Evolutionary conservation across 2,329 filamentous ascomycete species (phyloP).

Genomic region (Pseudopyrenochaeta lycopersici): DNA sequence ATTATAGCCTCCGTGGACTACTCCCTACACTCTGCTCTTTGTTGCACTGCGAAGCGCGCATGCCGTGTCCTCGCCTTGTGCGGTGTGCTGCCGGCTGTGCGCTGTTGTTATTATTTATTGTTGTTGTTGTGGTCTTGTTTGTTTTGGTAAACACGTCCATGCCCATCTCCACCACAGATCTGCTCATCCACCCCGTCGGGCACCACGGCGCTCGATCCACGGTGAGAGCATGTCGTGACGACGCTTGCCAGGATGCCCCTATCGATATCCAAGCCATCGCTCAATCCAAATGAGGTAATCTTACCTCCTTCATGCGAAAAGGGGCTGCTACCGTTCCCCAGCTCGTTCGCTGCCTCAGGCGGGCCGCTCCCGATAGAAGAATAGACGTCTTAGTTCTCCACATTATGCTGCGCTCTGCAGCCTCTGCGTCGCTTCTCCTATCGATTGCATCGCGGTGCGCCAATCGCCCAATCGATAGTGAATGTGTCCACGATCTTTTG

Average conservation of each 20-base stretch:
- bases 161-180: not conserved
- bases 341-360: conserved; percentile 22
- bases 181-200: conserved; percentile 18
- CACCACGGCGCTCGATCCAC: conserved; percentile 17
- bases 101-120: not conserved
- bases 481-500: conserved; percentile 2
- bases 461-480: conserved; percentile 19
- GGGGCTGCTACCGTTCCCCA: conserved; percentile 22
- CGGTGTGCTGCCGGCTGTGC: too few species aligned
- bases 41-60: conserved; percentile 17
- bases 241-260: conserved; percentile 14
- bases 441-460: conserved; percentile 17
- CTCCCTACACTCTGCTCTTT: not conserved
- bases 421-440: conserved; percentile 22
- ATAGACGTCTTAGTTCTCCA: conserved; percentile 38
- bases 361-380: conserved; percentile 26
- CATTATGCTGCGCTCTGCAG: conserved; percentile 40
- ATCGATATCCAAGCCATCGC: conserved; percentile 4
- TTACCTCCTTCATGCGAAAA: conserved; percentile 32
- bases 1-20: not conserved
- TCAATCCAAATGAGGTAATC: conserved; percentile 29
- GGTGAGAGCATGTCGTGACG: conserved; percentile 2
- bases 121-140: conserved; percentile 1
- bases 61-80: too few species aligned
- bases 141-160: not conserved